Evolutionary conservation across 768 basidiomycete genomes (phyloP).

Genomic region (Phanerochaete carnosa): DNA sequence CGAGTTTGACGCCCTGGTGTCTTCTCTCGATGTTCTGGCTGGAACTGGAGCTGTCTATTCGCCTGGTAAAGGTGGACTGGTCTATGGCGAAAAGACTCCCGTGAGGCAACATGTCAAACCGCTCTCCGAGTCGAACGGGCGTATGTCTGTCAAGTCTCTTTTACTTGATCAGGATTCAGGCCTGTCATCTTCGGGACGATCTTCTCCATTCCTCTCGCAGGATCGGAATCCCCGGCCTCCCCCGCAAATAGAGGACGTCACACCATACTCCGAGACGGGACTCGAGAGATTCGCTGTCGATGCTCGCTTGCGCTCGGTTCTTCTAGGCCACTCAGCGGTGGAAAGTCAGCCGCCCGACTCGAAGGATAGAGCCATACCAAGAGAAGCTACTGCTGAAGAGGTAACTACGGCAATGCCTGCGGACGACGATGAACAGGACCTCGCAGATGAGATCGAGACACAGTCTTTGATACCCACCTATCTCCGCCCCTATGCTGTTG

Average conservation of each 20-base stretch:
- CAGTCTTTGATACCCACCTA: slow-evolving; percentile 38
- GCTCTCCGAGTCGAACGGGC: not conserved
- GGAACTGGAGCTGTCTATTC: not conserved
- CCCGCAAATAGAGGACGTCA: not conserved
- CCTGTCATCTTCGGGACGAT: not conserved
- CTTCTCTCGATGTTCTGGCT: not conserved
- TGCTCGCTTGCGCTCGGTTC: no score
- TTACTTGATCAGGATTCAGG: not conserved
- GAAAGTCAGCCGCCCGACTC: not conserved
- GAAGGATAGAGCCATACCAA: not conserved
- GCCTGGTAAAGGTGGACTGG: not conserved
- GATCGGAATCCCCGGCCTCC: not conserved
- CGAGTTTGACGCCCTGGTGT: not conserved
- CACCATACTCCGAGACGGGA: not conserved
- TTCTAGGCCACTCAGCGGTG: no score
- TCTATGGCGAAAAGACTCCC: not conserved
- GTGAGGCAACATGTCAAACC: not conserved
- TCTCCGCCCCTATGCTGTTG: slow-evolving; percentile 66
- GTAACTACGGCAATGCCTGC: not conserved
- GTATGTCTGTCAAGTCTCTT: not conserved
- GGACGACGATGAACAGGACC: not conserved
- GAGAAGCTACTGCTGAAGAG: not conserved
- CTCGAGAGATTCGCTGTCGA: no score
- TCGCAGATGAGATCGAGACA: slow-evolving; percentile 37
- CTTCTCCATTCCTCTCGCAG: not conserved